Percentiles rank a stretch among this genome's conserved stretches.
These are phyloP conservation scores for Aspergillus sp. DNA, from an alignment of 2,329 filamentous ascomycete species.

Conservation along the genomic window DNA sequence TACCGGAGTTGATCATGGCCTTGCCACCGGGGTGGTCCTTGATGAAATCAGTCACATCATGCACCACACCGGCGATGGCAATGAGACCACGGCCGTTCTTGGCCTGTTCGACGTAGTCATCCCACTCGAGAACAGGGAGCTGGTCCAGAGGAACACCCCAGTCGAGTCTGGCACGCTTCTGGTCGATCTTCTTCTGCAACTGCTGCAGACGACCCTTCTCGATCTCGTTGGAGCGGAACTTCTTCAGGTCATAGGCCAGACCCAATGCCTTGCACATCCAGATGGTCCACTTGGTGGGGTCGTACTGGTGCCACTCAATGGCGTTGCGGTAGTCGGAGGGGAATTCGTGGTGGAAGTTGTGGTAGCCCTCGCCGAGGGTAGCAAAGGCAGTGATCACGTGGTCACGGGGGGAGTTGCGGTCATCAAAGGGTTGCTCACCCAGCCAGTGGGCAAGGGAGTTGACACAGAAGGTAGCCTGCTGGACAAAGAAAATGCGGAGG, in stretches of 20 bases:
- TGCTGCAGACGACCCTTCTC: slow-evolving; percentile 87
- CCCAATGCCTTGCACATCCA: slow-evolving; percentile 77
- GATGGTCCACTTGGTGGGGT: slow-evolving; percentile 87
- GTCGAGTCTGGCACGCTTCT: slow-evolving; percentile 73
- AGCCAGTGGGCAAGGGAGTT: slow-evolving; percentile 89
- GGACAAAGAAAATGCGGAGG: slow-evolving; percentile 79
- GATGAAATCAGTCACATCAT: slow-evolving; percentile 78
- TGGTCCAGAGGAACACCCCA: slow-evolving; percentile 82
- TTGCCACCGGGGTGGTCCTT: slow-evolving; percentile 86
- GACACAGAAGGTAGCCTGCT: slow-evolving; percentile 89
- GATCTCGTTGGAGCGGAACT: slow-evolving; percentile 87
- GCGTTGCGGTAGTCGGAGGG: slow-evolving; percentile 89
- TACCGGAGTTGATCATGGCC: slow-evolving; percentile 72
- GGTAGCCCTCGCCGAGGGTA: slow-evolving; percentile 82
- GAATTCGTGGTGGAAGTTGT: slow-evolving; percentile 96
- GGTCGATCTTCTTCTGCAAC: slow-evolving; percentile 85
- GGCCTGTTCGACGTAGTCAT: slow-evolving; percentile 71
- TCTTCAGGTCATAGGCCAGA: slow-evolving; percentile 79
- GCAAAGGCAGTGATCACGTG: slow-evolving; percentile 79
- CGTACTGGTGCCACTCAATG: slow-evolving; percentile 85
- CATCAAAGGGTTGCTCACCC: slow-evolving; percentile 85
- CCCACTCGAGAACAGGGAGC: slow-evolving; percentile 79
- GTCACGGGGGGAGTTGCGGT: slow-evolving; percentile 84
- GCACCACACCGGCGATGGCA: slow-evolving; percentile 75
- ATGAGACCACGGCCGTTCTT: slow-evolving; percentile 72